These are phyloP conservation scores for Haplosporangium sp. DNA, from an alignment of 371 early-diverging fungal species.

Conservation along the genomic window DNA sequence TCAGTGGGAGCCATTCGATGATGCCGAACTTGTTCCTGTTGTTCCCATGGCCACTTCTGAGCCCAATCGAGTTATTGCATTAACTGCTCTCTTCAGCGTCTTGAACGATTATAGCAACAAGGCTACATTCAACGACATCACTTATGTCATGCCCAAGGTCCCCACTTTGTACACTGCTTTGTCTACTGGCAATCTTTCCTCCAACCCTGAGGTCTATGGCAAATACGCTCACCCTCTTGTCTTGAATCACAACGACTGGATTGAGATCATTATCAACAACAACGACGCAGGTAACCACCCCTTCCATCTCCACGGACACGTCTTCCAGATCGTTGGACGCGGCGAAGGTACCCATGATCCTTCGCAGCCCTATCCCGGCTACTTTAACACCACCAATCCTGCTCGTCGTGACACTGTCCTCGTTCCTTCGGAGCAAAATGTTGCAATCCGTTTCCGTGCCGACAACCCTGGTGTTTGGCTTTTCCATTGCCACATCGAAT, in stretches of 20 bases:
- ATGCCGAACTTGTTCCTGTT: conserved; percentile 62
- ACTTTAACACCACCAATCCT: conserved; percentile 63
- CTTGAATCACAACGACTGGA: conserved; percentile 61
- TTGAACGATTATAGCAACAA: conserved; percentile 82
- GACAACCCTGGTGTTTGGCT: conserved; percentile 86
- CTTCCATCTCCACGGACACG: conserved; percentile 88
- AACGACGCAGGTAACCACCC: conserved; percentile 75
- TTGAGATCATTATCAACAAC: conserved; percentile 77
- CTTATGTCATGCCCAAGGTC: conserved; percentile 76
- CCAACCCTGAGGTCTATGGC: conserved; percentile 74
- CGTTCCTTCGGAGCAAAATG: conserved; percentile 68
- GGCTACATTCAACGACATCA: conserved; percentile 83
- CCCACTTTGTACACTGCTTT: conserved; percentile 79
- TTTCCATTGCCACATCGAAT: conserved; percentile 87
- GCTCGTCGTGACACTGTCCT: conserved; percentile 74
- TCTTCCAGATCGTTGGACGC: conserved; percentile 79
- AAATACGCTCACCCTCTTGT: conserved; percentile 65
- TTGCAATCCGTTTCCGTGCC: conserved; percentile 76
- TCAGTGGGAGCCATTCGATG: conserved; percentile 61
- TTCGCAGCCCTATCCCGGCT: conserved; percentile 28
- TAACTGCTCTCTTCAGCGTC: conserved; percentile 74
- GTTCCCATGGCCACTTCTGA: conserved; percentile 52
- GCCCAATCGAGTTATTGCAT: conserved; percentile 63
- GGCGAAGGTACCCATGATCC: conserved; percentile 48
- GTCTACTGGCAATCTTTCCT: conserved; percentile 67